phyloP scores from a whole-genome alignment of 306 rosid genomes.

The Mimosa pudica region DNA sequence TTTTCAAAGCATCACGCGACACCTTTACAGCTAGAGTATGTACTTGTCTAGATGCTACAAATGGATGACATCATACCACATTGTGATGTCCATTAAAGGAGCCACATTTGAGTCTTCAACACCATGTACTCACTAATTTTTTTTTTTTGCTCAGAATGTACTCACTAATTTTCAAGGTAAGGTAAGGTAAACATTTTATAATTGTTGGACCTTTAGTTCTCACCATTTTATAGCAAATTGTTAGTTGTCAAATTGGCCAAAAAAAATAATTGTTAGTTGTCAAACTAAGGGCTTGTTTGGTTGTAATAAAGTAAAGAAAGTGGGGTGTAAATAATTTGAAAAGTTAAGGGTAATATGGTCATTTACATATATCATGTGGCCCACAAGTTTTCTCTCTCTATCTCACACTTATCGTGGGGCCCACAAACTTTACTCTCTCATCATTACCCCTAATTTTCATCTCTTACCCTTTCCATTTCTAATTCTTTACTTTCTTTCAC shows the following conservation, averaged over 20 bases:
- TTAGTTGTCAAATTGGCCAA: slow-evolving; percentile 6
- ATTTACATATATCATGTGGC: no score
- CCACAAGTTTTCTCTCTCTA: no score
- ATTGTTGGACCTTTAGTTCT: slow-evolving; percentile 23
- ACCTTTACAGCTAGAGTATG: slow-evolving; percentile 46
- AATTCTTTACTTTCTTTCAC: no score
- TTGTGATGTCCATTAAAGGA: slow-evolving; percentile 36
- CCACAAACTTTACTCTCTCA: no score
- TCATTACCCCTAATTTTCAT: no score
- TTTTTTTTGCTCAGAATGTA: no score
- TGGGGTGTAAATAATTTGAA: no score
- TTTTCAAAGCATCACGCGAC: slow-evolving; percentile 37
- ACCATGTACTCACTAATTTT: slow-evolving; percentile 15
- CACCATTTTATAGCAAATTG: slow-evolving; percentile 38
- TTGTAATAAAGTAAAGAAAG: no score
- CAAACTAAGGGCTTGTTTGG: no score
- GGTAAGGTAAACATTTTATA: slow-evolving; percentile 46
- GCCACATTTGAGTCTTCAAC: slow-evolving; percentile 26
- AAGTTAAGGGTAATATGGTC: no score
- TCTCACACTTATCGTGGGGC: no score
- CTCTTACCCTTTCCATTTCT: no score
- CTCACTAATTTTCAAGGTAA: background rate
- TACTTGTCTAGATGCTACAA: slow-evolving; percentile 35
- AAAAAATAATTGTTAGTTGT: slow-evolving; percentile 20
- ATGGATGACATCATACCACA: slow-evolving; percentile 39